Conservation (phyloP, 495 filamentous ascomycete species). For the Cairneyella variabilis region DNA sequence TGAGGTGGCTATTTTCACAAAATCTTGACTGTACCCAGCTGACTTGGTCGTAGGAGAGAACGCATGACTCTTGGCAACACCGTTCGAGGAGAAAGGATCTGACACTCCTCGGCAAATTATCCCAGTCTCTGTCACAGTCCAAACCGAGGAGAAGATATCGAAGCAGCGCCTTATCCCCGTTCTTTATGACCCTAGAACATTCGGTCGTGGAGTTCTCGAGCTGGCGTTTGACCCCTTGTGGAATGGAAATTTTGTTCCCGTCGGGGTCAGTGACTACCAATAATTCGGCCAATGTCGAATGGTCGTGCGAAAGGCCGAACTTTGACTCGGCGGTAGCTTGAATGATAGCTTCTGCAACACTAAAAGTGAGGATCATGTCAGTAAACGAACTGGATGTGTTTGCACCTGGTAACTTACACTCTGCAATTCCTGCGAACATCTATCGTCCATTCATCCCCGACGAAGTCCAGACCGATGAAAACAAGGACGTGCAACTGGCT, state of each 20-base stretch:
- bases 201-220: neutral
- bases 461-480: slow-evolving; percentile 1
- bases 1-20: neutral
- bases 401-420: too few species aligned
- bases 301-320: slow-evolving; percentile 1
- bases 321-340: neutral
- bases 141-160: neutral
- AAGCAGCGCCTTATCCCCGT: slow-evolving; percentile 1
- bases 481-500: slow-evolving; percentile 1
- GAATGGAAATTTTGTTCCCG: neutral
- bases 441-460: slow-evolving; percentile 1
- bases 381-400: too few species aligned
- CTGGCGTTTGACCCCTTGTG: slow-evolving; percentile 11
- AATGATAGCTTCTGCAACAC: slow-evolving; percentile 3
- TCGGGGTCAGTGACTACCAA: neutral
- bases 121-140: neutral
- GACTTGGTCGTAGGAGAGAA: neutral
- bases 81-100: neutral
- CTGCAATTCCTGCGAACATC: slow-evolving; percentile 4
- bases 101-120: neutral
- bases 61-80: neutral
- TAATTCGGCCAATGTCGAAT: slow-evolving; percentile 5
- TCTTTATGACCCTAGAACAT: slow-evolving; percentile 5
- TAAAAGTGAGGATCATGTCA: too few species aligned
- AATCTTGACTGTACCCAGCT: neutral